Base-by-base conservation (phyloP, 164 flowering plant genomes). In the Tinospora cordifolia region DNA sequence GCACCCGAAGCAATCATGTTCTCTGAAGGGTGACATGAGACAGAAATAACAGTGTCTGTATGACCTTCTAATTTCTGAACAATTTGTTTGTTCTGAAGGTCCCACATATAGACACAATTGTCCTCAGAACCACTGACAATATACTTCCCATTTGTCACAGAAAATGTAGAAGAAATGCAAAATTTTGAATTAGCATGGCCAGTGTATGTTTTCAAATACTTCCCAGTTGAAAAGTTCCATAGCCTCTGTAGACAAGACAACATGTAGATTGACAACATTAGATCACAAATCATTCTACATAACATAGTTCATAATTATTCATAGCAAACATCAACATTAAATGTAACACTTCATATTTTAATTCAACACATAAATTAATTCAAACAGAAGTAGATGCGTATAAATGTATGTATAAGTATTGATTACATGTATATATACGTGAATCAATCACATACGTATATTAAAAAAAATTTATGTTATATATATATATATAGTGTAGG, bases 51-150 rank as follows among this genome's bases (percentile, higher is more conserved):
- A 6, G 88, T 75, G 68, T 90, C 96, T 0, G 88, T 75, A 66
- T 91, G 98, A 34, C 98, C 96, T 84, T 93, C 97, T 78, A 93
- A 71, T 74, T 86, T 93, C 79, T 93, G 98, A 59, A 91, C 86
- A 38, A 90, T 62, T 77, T 88, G 84, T 75, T 92, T 79, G n/a
- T 84, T 77, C 78, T 91, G 97, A 39, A 93, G 89, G 26, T 93
- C 97, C 98, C 97, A 93, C 72, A 93, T 63, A 80, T 90, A 91
- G 44, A 91, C 84, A 65, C 83, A 80, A 57, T 86, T 83, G 76
- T 93, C 98, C 78, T 93, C 98, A 0, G 97, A 91, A 68, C 97
- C 97, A 65, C 96, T 83, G n/a, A 88, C 91, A 27, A 91, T 83
- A 66, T 89, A 88, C 81, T 87, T 90, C 62, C 94, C 96, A 76